phyloP scores from a whole-genome alignment of 352 stramenopile species.

The Globisporangium polare region DNA sequence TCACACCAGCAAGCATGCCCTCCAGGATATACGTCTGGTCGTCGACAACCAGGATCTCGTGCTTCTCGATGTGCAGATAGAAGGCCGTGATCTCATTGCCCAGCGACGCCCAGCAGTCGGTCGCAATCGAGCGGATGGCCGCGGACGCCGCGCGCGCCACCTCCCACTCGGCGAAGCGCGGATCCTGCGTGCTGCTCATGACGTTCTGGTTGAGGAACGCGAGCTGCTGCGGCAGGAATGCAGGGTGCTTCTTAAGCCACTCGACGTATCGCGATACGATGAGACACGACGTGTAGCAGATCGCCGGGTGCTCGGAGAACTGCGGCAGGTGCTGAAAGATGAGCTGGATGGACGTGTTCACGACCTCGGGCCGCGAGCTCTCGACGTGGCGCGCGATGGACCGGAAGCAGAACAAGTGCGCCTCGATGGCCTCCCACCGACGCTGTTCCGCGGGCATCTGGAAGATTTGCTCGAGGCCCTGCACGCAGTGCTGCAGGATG shows the following conservation, averaged over 20 bases:
- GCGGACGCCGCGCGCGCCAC: slow-evolving; percentile 64
- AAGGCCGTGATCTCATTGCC: slow-evolving; percentile 67
- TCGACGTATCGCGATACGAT: slow-evolving; percentile 80
- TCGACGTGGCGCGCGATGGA: slow-evolving; percentile 85
- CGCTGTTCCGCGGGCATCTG: slow-evolving; percentile 37
- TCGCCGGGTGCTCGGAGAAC: slow-evolving; percentile 70
- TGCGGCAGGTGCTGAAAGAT: slow-evolving; percentile 79
- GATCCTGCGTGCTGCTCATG: slow-evolving; percentile 42
- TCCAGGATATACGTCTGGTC: slow-evolving; percentile 86
- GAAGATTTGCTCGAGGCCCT: slow-evolving; percentile 67
- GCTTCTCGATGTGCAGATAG: slow-evolving; percentile 72
- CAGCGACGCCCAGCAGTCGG: slow-evolving; percentile 73
- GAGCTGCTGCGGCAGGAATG: slow-evolving; percentile 49
- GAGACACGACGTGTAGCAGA: slow-evolving; percentile 83
- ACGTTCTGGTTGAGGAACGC: slow-evolving; percentile 73
- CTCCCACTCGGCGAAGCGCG: slow-evolving; percentile 63
- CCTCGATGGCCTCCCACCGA: slow-evolving; percentile 75
- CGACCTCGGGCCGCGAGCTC: slow-evolving; percentile 14
- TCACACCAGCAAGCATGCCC: slow-evolving; percentile 63
- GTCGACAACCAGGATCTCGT: slow-evolving; percentile 63
- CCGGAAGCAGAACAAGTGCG: slow-evolving; percentile 79
- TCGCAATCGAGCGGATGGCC: slow-evolving; percentile 68
- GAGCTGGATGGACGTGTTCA: slow-evolving; percentile 47
- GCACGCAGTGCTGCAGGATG: slow-evolving; percentile 74
- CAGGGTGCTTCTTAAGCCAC: slow-evolving; percentile 55